These are phyloP conservation scores for Macrophomina phaseolina DNA, from an alignment of 2,329 filamentous ascomycete genomes.

Conservation along the genomic window DNA sequence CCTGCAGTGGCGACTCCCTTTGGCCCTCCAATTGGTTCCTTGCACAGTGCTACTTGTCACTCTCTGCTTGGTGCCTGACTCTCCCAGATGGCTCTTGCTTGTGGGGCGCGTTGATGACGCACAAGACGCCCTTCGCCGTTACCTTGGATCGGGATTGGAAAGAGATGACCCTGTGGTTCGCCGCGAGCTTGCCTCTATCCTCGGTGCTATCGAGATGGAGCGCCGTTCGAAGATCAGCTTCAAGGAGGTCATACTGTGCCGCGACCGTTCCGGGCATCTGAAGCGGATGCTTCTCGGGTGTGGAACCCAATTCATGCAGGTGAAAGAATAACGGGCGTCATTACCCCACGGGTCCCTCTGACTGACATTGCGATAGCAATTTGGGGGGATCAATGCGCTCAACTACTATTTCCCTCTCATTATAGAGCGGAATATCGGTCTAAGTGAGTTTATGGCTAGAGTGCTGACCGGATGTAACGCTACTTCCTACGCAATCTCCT, in stretches of 20 bases:
- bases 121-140: slow-evolving; percentile 47
- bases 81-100: slow-evolving; percentile 61
- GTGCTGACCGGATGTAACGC: slow-evolving; percentile 33
- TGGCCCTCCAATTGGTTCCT: slow-evolving; percentile 46
- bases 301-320: slow-evolving; percentile 31
- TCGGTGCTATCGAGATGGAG: slow-evolving; percentile 30
- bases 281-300: slow-evolving; percentile 29
- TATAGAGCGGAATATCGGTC: slow-evolving; percentile 30
- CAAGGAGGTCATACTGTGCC: slow-evolving; percentile 28
- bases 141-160: slow-evolving; percentile 27
- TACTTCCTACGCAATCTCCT: slow-evolving; percentile 34
- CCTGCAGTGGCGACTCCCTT: slow-evolving; percentile 33
- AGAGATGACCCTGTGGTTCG: slow-evolving; percentile 24
- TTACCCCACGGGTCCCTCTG: background rate
- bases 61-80: slow-evolving; percentile 58
- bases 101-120: slow-evolving; percentile 57
- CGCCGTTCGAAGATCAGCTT: slow-evolving; percentile 27
- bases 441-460: slow-evolving; percentile 30
- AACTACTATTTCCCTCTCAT: slow-evolving; percentile 31
- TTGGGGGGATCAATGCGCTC: slow-evolving; percentile 29
- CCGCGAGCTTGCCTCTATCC: slow-evolving; percentile 29
- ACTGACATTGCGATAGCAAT: slow-evolving; percentile 13
- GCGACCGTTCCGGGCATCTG: slow-evolving; percentile 28
- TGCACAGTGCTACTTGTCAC: slow-evolving; percentile 46
- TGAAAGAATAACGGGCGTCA: background rate